A percentile compares a stretch with the other conserved stretches of the same genome.
phyloP scores from a whole-genome alignment of 148 eudicot species.

The Fallopia convolvulus region DNA sequence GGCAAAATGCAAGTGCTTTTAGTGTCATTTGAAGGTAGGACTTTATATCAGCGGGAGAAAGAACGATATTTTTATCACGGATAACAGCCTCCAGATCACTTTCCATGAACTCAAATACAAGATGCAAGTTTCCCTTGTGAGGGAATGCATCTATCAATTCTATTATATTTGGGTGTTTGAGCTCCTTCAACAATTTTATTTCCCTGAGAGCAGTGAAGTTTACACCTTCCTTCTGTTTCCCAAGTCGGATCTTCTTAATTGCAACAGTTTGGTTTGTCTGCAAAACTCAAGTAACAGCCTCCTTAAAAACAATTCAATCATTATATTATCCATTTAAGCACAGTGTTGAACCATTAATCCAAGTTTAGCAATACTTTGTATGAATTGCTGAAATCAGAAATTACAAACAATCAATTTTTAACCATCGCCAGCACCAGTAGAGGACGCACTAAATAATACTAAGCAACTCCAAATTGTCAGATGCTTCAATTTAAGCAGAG shows the following conservation, averaged over 20 bases:
- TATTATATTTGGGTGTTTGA: slow-evolving; percentile 76
- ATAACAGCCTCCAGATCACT: slow-evolving; percentile 96
- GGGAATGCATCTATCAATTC: slow-evolving; percentile 90
- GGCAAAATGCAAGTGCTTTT: slow-evolving; percentile 85
- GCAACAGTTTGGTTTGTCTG: slow-evolving; percentile 88
- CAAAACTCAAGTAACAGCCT: slow-evolving; percentile 12
- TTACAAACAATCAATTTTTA: neutral
- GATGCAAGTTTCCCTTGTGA: slow-evolving; percentile 88
- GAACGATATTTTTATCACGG: slow-evolving; percentile 85
- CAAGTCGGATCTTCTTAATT: slow-evolving; percentile 91
- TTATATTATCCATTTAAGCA: neutral
- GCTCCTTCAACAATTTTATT: slow-evolving; percentile 89
- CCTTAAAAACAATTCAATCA: neutral
- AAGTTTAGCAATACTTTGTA: neutral
- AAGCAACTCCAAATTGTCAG: neutral
- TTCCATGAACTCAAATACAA: slow-evolving; percentile 98
- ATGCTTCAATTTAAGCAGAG: neutral
- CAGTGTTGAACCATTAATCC: neutral
- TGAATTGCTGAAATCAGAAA: neutral
- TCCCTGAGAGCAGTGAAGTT: slow-evolving; percentile 93
- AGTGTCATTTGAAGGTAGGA: slow-evolving; percentile 91
- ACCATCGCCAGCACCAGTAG: neutral
- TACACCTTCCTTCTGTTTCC: slow-evolving; percentile 98
- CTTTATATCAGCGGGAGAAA: slow-evolving; percentile 82
- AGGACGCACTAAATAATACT: neutral